Evolutionary conservation across 768 basidiomycete species (phyloP), one percentile per base, ranked within the genome.

Genomic region (Fomitopsis pulvina): DNA sequence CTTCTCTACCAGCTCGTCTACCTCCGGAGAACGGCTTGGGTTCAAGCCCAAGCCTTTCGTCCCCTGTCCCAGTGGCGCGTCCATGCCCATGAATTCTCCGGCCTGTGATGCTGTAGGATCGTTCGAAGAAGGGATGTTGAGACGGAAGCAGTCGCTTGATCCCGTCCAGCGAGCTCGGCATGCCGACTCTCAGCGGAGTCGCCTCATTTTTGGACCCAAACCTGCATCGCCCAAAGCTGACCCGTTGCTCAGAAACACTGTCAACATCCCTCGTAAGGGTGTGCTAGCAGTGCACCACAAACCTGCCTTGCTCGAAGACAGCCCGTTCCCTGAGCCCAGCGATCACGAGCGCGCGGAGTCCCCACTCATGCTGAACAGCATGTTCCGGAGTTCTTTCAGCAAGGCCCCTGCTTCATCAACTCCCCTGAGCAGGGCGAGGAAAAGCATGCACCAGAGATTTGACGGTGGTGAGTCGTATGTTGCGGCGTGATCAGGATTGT

Each of bases 141-240:
- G 14, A 18, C 34, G 34, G 14, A 37, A 37, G 34, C 34, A 37
- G 34, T 37, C 34, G 18, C 25, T 41, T 18, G 47, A 48, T 2
- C 18, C 42, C 7, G 25, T 41, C 0, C 52, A 53, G 29, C 22
- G 34, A 4, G 24, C 52, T 27, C 34, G 48, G 9, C 29, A 41
- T 44, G 27, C 43, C 9, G 44, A 47, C 7, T 47, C 52, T 14
- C 48, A 50, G 37, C 48, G 48, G 26, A 50, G 45, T 20, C 52
- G 49, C 14, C 48, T 54, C 24, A 37, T 30, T 7, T 30, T 54
- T 18, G 52, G 43, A 4, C 39, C 48, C 11, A 45, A 32, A 25
- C 41, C 45, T 22, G 11, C 38, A 21, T 54, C 52, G 21, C 30
- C 41, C 9, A 26, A 47, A 41, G 30, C 21, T 9, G 29, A 41